A percentile compares a stretch with the other conserved stretches of the same genome.
Evolutionary conservation across 371 early-diverging fungal species (phyloP).

Genomic region (Chytridium lagenaria): DNA sequence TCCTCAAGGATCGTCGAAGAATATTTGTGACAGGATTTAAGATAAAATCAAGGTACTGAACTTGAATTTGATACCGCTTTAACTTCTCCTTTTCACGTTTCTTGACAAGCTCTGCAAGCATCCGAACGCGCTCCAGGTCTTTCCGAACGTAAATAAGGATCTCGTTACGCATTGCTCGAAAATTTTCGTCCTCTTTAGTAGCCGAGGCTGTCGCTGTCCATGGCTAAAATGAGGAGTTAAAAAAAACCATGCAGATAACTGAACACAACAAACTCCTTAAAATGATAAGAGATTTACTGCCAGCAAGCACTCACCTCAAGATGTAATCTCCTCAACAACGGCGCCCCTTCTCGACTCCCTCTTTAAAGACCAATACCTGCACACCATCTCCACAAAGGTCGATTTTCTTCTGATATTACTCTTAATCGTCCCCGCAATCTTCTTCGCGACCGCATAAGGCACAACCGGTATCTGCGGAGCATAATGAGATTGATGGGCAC

Average conservation of each 20-base stretch:
- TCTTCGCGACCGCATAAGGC: constrained; percentile 69
- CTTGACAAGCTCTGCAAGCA: constrained; percentile 83
- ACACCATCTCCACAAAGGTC: constrained; percentile 67
- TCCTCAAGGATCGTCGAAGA: constrained; percentile 67
- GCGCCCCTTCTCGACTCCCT: constrained; percentile 82
- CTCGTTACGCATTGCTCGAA: constrained; percentile 69
- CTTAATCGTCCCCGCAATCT: constrained; percentile 48
- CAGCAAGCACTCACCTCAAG: constrained; percentile 73
- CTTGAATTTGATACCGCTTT: constrained; percentile 63
- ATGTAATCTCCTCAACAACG: constrained; percentile 92
- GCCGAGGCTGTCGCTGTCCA: constrained; percentile 90
- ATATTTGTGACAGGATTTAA: constrained; percentile 76
- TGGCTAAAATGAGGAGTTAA: constrained; percentile 59
- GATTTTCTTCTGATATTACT: constrained; percentile 50
- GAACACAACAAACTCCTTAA: too few relatives aligned
- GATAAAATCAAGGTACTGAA: constrained; percentile 70
- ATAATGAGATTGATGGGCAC: constrained; percentile 19
- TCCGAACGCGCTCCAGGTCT: constrained; percentile 86
- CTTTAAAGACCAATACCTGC: constrained; percentile 94
- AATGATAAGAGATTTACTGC: too few relatives aligned
- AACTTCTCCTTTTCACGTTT: constrained; percentile 88
- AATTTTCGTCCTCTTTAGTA: constrained; percentile 79
- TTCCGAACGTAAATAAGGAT: constrained; percentile 68
- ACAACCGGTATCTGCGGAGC: constrained; percentile 61
- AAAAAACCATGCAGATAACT: neutral